These are phyloP conservation scores for Hypoxylon rickii DNA, from an alignment of 495 filamentous ascomycete species.

Conservation along the genomic window DNA sequence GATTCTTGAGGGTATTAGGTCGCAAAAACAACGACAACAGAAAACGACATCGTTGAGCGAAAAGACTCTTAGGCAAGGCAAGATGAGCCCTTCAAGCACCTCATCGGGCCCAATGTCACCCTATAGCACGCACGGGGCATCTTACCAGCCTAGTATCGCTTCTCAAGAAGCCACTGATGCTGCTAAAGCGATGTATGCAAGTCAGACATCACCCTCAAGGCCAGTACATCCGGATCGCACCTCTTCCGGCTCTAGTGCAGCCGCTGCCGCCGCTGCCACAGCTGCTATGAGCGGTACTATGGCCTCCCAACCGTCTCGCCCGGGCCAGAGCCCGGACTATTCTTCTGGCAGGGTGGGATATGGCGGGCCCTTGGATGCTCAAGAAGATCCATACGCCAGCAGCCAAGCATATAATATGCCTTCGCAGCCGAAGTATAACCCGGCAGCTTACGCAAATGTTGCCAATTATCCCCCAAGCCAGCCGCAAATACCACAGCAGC, in stretches of 20 bases:
- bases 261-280: slow-evolving; percentile 49
- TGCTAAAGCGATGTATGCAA: slow-evolving; percentile 56
- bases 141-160: slow-evolving; percentile 42
- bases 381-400: slow-evolving; percentile 53
- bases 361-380: slow-evolving; percentile 39
- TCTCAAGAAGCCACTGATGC: slow-evolving; percentile 56
- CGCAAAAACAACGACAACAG: slow-evolving; percentile 60
- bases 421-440: slow-evolving; percentile 72
- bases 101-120: slow-evolving; percentile 36
- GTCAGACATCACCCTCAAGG: slow-evolving; percentile 52
- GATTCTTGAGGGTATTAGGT: slow-evolving; percentile 73
- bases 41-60: slow-evolving; percentile 61
- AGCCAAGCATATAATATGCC: slow-evolving; percentile 47
- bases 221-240: slow-evolving; percentile 46
- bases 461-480: slow-evolving; percentile 50
- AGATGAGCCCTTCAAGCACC: slow-evolving; percentile 43
- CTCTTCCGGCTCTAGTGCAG: slow-evolving; percentile 45
- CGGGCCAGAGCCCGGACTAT: slow-evolving; percentile 44
- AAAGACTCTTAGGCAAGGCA: slow-evolving; percentile 66
- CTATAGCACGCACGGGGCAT: slow-evolving; percentile 29
- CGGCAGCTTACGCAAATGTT: slow-evolving; percentile 70
- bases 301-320: slow-evolving; percentile 31
- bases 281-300: slow-evolving; percentile 49
- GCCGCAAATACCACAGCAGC: slow-evolving; percentile 42
- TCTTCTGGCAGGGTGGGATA: slow-evolving; percentile 44